Base-by-base conservation (phyloP, 768 basidiomycete species). In the Hebeloma cylindrosporum region DNA sequence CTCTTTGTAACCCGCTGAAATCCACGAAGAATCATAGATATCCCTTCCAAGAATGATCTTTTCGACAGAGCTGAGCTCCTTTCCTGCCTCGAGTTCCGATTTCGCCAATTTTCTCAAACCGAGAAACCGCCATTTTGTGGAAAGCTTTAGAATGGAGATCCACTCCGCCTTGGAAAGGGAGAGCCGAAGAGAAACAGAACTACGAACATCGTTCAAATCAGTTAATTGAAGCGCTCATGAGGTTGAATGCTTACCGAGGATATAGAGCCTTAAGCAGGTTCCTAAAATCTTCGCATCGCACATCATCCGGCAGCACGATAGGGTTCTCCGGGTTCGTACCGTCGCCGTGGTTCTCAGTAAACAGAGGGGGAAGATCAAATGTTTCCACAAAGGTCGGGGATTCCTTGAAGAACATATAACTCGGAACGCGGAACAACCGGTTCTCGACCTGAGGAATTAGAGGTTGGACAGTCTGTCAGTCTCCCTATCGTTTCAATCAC, bases 81-180 rank as follows among this genome's bases (percentile, higher is more conserved):
- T 22, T 38, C 29, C 3, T 50, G 21, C 3, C 23, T 51, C 42
- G 21, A 75, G 54, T 2, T 51, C 43, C 4, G 60, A 11, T 11
- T 69, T 56, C 4, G 68, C 68, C 25, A 57, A 46, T 13, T 50
- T 40, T 25, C 67, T 60, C 22, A 72, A 37, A 10, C 46, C 37
- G 14, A 56, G 47, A 38, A 70, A 69, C 30, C 57, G 53, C 68
- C 73, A 74, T 55, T 68, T 65, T 5, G 53, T 63, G 5, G 73
- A 55, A 16, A 74, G 53, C 48, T 68, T 67, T n/a, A 71, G 52
- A 16, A 69, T 61, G 0, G 67, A 60, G 11, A 65, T 50, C 75
- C 73, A 73, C 38, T 61, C 60, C 5, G 61, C 58, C 10, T 49
- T 47, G 10, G 34, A 44, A 3, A 57, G 40, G n/a, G 10, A 8